Evolutionary conservation across 352 stramenopile species (phyloP), one percentile per base, ranked within the genome.

Genomic region (Pythium phragmitis): DNA sequence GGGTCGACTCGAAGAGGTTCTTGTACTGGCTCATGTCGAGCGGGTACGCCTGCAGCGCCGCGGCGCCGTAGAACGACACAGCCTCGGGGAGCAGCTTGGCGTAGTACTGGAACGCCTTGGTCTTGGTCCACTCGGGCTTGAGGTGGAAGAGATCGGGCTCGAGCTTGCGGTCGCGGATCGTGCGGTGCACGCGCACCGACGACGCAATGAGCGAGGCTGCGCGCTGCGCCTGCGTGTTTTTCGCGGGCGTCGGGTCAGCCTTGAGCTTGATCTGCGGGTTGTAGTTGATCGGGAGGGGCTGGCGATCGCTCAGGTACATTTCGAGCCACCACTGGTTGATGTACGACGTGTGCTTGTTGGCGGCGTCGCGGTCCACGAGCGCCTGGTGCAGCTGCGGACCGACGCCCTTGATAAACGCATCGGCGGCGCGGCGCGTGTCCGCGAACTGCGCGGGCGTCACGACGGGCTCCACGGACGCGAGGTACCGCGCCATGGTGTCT

Each of bases 1-100:
- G 85, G 57, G 75, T 86, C 21, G 89, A 96, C 7, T 75, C 75
- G 58, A 97, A 97, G 45, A 97, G 71, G 72, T 94, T 84, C 65
- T 92, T 85, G 81, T 97, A 96, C 73, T 97, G 88, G 63, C 84
- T 96, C 90, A 97, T 97, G 73, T 97, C 89, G 26, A 97, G 75
- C 30, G 90, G 87, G 69, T 96, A 96, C 17, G 89, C 88, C 37
- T 87, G 85, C 6, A 96, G 34, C 6, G 83, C 84, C 17, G 90
- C 89, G 19, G 90, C 89, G 43, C 85, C 87, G 66, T 97, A 97
- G 67, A 96, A 97, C 34, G 84, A 91, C 39, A 96, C 65, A 1
- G 76, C 74, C 68, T 94, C 84, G 0, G 90, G 90, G n/a, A 96
- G 67, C 16, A 94, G 42, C 56, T 86, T 91, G 69, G 79, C 87